Percentiles rank a stretch among this genome's conserved stretches.
Conservation (phyloP, 768 basidiomycete species). For the Coprinopsis sp. region DNA sequence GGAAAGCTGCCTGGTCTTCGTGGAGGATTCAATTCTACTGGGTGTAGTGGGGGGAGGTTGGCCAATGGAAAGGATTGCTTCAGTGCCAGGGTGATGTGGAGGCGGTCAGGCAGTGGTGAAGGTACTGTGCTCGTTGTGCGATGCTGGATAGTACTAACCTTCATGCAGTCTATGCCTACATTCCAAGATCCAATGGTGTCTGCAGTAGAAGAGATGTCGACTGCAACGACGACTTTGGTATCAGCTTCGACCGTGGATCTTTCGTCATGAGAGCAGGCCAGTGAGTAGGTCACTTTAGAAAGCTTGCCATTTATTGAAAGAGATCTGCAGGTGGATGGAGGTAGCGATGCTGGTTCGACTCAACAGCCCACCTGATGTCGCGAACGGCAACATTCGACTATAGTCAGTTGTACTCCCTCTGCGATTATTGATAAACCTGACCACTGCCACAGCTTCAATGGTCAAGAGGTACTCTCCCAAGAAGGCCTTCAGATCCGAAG, state of each 20-base stretch:
- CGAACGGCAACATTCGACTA: constrained; percentile 71
- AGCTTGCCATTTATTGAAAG: not conserved
- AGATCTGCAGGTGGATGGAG: constrained; percentile 53
- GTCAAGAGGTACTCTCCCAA: constrained; percentile 56
- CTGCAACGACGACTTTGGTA: constrained; percentile 75
- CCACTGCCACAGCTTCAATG: constrained; percentile 54
- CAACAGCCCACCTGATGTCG: constrained; percentile 59
- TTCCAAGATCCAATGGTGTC: constrained; percentile 57
- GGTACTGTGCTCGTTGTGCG: constrained; percentile 36
- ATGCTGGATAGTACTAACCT: constrained; percentile 4
- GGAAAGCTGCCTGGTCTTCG: constrained; percentile 76
- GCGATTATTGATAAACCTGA: not conserved
- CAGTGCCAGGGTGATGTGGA: constrained; percentile 75
- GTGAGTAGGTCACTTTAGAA: constrained; percentile 36
- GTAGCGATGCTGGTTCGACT: constrained; percentile 74
- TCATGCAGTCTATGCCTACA: constrained; percentile 71
- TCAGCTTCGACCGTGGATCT: constrained; percentile 64
- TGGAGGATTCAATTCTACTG: constrained; percentile 57
- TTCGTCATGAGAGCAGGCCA: constrained; percentile 59
- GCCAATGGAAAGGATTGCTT: constrained; percentile 68
- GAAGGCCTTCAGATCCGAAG: constrained; percentile 61
- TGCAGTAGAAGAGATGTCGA: constrained; percentile 51
- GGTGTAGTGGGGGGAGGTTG: constrained; percentile 66
- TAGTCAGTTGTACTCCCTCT: constrained; percentile 47
- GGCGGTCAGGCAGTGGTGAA: constrained; percentile 60